Percentiles rank a stretch among this genome's conserved stretches.
phyloP scores from a whole-genome alignment of 345 rosid species.

The Eucalyptus urophylla region DNA sequence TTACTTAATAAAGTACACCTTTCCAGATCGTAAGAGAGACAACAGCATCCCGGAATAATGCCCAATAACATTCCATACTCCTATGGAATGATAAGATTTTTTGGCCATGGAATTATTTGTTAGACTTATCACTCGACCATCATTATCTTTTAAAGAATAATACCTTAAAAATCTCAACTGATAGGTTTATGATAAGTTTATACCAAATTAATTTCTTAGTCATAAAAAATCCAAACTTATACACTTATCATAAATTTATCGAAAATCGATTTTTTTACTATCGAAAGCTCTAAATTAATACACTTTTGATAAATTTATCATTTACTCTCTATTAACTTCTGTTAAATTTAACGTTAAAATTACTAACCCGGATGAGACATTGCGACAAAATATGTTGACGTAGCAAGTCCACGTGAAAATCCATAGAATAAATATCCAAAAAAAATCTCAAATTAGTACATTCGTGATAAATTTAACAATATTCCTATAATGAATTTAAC shows the following conservation, averaged over 20 bases:
- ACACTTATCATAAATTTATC: rapidly evolving
- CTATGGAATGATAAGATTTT: not conserved
- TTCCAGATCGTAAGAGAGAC: not conserved
- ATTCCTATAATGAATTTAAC: no score
- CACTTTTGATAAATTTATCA: no score
- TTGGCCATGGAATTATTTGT: not conserved
- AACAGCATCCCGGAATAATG: not conserved
- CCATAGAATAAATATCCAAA: rapidly evolving
- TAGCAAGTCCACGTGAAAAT: no score
- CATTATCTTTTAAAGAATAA: not conserved
- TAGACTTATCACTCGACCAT: not conserved
- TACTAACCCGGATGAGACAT: no score
- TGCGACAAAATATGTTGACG: no score
- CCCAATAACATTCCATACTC: not conserved
- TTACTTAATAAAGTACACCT: not conserved
- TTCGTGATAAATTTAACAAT: rapidly evolving
- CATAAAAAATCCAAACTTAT: rapidly evolving
- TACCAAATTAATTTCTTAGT: rapidly evolving
- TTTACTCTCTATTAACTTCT: no score
- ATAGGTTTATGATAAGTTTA: rapidly evolving
- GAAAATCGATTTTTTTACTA: no score
- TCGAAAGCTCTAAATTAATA: rapidly evolving
- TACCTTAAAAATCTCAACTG: rapidly evolving
- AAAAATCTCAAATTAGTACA: rapidly evolving
- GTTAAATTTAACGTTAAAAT: no score